These are phyloP conservation scores for Scenedesmus sp. DNA, from an alignment of 163 green algal species.

Conservation along the genomic window DNA sequence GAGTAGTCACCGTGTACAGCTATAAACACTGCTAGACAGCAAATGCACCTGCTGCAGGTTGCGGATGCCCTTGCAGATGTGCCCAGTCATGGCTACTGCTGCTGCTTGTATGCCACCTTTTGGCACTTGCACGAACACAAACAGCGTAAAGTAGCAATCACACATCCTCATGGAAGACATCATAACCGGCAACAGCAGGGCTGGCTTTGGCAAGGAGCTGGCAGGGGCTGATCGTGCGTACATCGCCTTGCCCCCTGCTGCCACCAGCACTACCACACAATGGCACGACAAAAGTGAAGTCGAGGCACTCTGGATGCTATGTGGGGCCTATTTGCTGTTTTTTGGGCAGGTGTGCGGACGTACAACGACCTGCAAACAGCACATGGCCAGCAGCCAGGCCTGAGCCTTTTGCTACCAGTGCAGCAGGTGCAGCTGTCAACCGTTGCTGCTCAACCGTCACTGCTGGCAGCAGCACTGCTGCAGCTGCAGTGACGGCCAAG, in stretches of 20 bases:
- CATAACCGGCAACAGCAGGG: neutral
- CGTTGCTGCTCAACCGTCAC: neutral
- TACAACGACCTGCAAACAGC: neutral
- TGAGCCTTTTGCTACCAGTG: neutral
- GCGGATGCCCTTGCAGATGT: neutral
- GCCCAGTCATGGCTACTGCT: neutral
- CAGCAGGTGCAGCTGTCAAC: neutral
- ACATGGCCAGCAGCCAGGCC: neutral
- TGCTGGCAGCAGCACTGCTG: neutral
- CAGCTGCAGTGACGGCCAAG: neutral
- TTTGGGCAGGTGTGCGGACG: neutral
- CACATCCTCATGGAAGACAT: neutral
- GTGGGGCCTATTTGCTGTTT: slow-evolving; percentile 9
- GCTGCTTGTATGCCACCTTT: neutral
- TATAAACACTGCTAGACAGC: neutral
- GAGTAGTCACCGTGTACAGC: no score
- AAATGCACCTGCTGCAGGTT: neutral
- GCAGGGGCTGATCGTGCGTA: neutral
- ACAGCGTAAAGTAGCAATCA: neutral
- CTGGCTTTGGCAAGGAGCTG: neutral
- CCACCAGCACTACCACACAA: neutral
- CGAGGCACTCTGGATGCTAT: neutral
- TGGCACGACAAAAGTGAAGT: slow-evolving; percentile 20
- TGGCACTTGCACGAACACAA: neutral
- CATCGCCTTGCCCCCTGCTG: neutral